A percentile compares a stretch with the other conserved stretches of the same genome.
Conservation (phyloP, 2,329 filamentous ascomycete species). For the Clarireedia homoeocarpa region DNA sequence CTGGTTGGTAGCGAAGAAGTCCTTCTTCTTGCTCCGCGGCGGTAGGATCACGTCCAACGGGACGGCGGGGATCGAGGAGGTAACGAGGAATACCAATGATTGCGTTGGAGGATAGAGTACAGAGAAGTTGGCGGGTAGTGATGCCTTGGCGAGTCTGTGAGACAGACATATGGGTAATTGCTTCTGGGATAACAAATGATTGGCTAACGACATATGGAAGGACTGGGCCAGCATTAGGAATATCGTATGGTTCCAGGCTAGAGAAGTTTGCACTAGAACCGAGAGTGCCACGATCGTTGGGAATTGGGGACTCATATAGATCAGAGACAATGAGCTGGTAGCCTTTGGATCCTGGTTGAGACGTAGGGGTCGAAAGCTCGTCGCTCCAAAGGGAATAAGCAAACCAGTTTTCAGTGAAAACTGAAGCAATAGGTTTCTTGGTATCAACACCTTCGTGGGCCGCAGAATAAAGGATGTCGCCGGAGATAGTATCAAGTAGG, state of each 20-base stretch:
- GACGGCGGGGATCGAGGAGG: constrained; percentile 77
- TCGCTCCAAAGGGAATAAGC: constrained; percentile 68
- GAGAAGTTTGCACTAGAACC: constrained; percentile 67
- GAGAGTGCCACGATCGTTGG: constrained; percentile 79
- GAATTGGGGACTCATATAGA: constrained; percentile 75
- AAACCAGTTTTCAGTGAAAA: constrained; percentile 92
- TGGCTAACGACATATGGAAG: constrained; percentile 73
- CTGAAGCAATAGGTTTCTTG: constrained; percentile 64
- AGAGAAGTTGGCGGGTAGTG: constrained; percentile 72
- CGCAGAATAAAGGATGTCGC: constrained; percentile 65
- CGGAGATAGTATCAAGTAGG: constrained; percentile 79
- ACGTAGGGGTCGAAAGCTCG: constrained; percentile 50
- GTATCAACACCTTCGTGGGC: constrained; percentile 68
- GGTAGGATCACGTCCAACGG: constrained; percentile 76
- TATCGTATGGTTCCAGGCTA: constrained; percentile 58
- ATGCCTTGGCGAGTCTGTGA: constrained; percentile 91
- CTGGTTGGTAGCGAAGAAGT: constrained; percentile 65
- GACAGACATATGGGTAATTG: constrained; percentile 72
- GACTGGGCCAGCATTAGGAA: constrained; percentile 42
- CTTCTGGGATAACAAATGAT: constrained; percentile 70
- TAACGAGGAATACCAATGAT: constrained; percentile 74
- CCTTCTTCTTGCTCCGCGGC: constrained; percentile 77
- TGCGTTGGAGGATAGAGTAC: constrained; percentile 65
- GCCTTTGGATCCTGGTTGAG: constrained; percentile 59
- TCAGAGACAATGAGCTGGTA: constrained; percentile 83